These are phyloP conservation scores for Ogataea nitratoaversa DNA, from an alignment of 805 yeast species.

Conservation along the genomic window DNA sequence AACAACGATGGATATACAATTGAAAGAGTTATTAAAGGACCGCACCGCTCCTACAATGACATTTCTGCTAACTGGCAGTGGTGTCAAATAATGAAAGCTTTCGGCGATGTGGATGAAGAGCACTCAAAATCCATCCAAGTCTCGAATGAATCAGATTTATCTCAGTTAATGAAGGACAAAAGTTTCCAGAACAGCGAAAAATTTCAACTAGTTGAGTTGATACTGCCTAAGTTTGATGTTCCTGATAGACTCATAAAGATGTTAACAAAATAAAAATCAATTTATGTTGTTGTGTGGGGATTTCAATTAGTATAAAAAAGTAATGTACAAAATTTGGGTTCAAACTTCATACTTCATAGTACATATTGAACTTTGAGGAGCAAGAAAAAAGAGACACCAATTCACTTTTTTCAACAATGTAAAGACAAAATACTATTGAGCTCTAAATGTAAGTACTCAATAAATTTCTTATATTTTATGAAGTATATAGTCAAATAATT, in stretches of 20 bases:
- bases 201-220: constrained; percentile 55
- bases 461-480: too few species aligned
- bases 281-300: too few species aligned
- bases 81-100: constrained; percentile 59
- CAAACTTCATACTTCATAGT: too few species aligned
- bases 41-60: constrained; percentile 47
- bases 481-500: too few species aligned
- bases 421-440: too few species aligned
- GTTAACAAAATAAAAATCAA: constrained; percentile 4
- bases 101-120: constrained; percentile 50
- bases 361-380: too few species aligned
- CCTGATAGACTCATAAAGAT: constrained; percentile 46
- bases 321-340: background rate
- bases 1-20: constrained; percentile 52
- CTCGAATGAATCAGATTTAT: constrained; percentile 34
- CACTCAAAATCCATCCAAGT: constrained; percentile 32
- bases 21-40: constrained; percentile 47
- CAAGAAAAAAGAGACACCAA: too few species aligned
- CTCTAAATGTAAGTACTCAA: too few species aligned
- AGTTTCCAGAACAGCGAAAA: constrained; percentile 30
- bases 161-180: constrained; percentile 30
- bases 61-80: constrained; percentile 55
- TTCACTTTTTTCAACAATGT: too few species aligned
- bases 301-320: background rate
- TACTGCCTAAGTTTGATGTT: constrained; percentile 55